These are phyloP conservation scores for Ganoderma multipileum DNA, from an alignment of 1,284 basidiomycete genomes.

Conservation along the genomic window DNA sequence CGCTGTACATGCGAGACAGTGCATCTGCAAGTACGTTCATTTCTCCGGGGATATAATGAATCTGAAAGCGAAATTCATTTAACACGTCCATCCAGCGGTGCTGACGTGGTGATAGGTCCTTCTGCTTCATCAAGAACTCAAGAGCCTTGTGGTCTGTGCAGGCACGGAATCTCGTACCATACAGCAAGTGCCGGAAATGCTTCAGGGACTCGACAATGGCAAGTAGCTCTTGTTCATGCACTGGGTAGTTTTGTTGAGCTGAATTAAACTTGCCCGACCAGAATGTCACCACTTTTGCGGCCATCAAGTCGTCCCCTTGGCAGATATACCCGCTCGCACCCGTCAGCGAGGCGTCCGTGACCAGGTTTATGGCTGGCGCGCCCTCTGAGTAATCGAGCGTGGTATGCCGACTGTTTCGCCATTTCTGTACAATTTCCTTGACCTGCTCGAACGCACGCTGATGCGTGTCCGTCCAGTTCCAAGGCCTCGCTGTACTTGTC, in stretches of 20 bases:
- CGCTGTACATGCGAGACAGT: neutral
- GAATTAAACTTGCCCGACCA: neutral
- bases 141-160: neutral
- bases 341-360: neutral
- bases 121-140: neutral
- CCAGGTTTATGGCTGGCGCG: neutral
- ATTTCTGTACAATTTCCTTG: neutral
- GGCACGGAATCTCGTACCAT: neutral
- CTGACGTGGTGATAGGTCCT: neutral
- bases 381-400: neutral
- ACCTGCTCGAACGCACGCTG: too few relatives aligned
- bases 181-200: neutral
- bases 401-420: too few relatives aligned
- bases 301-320: neutral
- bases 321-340: neutral
- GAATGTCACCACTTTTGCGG: neutral
- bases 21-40: neutral
- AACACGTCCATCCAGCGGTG: neutral
- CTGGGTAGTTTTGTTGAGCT: neutral
- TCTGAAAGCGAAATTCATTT: neutral
- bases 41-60: neutral
- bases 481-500: too few relatives aligned
- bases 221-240: neutral
- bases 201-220: neutral
- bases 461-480: too few relatives aligned